These are phyloP conservation scores for Candida albicans DNA, from an alignment of 1,139 yeast species.

Conservation along the genomic window DNA sequence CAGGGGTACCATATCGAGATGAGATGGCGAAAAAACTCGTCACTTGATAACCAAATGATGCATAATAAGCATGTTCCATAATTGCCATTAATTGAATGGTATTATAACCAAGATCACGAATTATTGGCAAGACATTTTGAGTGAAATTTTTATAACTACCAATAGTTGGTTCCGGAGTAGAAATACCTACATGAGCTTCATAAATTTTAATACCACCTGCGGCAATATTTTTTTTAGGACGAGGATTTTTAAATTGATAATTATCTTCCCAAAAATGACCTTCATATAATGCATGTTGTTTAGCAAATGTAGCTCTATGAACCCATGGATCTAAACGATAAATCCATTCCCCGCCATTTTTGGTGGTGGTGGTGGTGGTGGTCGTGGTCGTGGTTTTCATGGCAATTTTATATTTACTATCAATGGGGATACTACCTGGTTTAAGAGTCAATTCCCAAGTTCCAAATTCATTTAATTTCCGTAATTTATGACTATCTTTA, in stretches of 20 bases:
- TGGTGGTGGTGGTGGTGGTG: no score
- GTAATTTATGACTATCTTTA: conserved; percentile 54
- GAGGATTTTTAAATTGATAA: conserved; percentile 61
- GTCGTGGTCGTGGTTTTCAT: conserved; percentile 59
- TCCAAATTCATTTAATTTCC: conserved; percentile 59
- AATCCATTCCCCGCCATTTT: conserved; percentile 72
- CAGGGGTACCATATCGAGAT: conserved; percentile 92
- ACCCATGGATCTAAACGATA: conserved; percentile 92
- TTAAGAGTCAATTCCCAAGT: conserved; percentile 63
- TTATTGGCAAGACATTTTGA: conserved; percentile 74
- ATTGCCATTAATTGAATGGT: conserved; percentile 96
- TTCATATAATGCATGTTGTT: conserved; percentile 54
- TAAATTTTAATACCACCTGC: conserved; percentile 70
- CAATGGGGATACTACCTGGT: conserved; percentile 70
- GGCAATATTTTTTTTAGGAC: conserved; percentile 50
- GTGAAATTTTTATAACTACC: conserved; percentile 89
- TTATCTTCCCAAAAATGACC: conserved; percentile 83
- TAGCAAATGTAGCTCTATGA: conserved; percentile 73
- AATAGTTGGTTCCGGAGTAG: conserved; percentile 82
- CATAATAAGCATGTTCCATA: conserved; percentile 98
- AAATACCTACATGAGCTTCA: conserved; percentile 96
- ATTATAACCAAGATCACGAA: conserved; percentile 82
- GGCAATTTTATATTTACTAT: conserved; percentile 73
- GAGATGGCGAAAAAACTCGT: conserved; percentile 89
- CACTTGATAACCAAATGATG: conserved; percentile 94